Evolutionary conservation across 192 early-diverging fungal species (phyloP), one percentile per base, ranked within the genome.

Genomic region (Entomortierella lignicola): DNA sequence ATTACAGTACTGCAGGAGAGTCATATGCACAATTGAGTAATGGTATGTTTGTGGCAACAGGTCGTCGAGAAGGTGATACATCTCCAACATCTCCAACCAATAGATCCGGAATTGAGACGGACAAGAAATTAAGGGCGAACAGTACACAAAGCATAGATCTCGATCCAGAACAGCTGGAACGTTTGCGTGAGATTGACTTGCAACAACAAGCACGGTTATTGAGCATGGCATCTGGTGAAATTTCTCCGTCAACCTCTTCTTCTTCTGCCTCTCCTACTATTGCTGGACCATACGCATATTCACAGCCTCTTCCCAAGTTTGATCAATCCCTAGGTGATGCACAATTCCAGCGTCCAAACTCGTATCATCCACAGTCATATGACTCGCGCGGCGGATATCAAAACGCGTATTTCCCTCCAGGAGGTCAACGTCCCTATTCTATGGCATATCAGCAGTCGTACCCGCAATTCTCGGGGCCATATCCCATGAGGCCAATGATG

Each of bases 11-110:
- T 2, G 42, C 29, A 8, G 42, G 54, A 5, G 69, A 56, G 0
- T 27, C 53, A 1, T 71, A 56, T 23, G 25, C 69, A 20, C 69
- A 62, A 23, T 29, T 63, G 26, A 32, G 52, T 26, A 47, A 63
- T n/a, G 60, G 69, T 25, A 54, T 8, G 31, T 62, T 37, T 52
- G 69, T 71, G 1, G 60, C 60, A 17, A 63, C 60, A 2, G 69
- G 69, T 0, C 60, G 60, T 27, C 69, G 60, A n/a, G 60, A 37
- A 25, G 55, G 43, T 1, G 55, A 58, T 27, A 11, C 12, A 15
- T 47, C 44, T 20, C 44, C 44, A 20, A 47, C 44, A 3, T 47
- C 44, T 47, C 44, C 44, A 47, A 11, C 17, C 8, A 3, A 18
- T 39, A 4, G 2, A 26, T 50, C 27, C 15, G 17, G 44, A 20